Evolutionary conservation across 1,284 basidiomycete genomes (phyloP).

Genomic region (Tilletiaria anomala): DNA sequence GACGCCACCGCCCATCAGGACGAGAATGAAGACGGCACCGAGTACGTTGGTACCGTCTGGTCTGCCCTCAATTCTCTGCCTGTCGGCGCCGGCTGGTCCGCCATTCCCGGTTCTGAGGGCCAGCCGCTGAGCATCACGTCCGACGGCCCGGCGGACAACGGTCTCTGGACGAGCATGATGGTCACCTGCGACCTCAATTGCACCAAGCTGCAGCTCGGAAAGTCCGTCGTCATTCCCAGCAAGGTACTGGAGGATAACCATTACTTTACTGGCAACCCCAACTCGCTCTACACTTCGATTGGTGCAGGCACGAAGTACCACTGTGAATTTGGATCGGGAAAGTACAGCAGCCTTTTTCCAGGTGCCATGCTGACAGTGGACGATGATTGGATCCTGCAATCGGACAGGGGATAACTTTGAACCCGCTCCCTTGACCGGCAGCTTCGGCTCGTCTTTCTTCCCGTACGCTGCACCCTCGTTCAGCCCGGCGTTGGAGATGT

Average conservation of each 20-base stretch:
- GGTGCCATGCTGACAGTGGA: too few species aligned
- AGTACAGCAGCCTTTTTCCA: too few species aligned
- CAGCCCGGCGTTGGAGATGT: too few species aligned
- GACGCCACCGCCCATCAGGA: constrained; percentile 8
- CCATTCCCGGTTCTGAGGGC: constrained; percentile 19
- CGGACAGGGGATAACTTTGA: too few species aligned
- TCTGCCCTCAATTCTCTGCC: constrained; percentile 15
- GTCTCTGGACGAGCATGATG: constrained; percentile 23
- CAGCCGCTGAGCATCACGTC: too few species aligned
- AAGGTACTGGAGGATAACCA: constrained; percentile 14
- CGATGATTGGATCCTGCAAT: too few species aligned
- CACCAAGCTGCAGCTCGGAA: constrained; percentile 11
- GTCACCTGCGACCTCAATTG: constrained; percentile 16
- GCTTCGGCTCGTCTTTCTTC: too few species aligned
- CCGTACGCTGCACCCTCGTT: too few species aligned
- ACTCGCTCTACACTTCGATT: constrained; percentile 14
- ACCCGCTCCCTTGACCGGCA: too few species aligned
- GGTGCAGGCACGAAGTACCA: constrained; percentile 20
- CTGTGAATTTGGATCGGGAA: constrained; percentile 9
- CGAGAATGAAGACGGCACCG: neutral
- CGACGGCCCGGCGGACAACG: constrained; percentile 18
- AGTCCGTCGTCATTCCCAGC: constrained; percentile 19
- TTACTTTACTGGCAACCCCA: constrained; percentile 19
- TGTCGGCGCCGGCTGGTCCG: constrained; percentile 10
- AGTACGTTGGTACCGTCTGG: constrained; percentile 19